Evolutionary conservation across 2,329 filamentous ascomycete species (phyloP).

Genomic region (Domatiomyces globalis): DNA sequence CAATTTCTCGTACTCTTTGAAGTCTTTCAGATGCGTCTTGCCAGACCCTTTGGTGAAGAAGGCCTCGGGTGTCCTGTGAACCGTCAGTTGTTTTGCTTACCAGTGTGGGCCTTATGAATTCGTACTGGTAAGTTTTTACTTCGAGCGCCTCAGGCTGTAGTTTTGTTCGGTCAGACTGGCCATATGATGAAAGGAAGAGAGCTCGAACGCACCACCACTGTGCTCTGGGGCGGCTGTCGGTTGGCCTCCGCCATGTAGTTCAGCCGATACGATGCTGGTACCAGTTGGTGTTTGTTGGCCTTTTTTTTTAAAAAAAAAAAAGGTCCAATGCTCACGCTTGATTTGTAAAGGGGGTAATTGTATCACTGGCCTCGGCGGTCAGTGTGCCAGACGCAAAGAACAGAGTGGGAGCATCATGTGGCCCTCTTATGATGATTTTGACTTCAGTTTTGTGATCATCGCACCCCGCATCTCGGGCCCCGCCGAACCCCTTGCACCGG

Average conservation of each 20-base stretch:
- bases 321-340: no score
- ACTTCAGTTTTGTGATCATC: neutral
- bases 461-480: neutral
- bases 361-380: neutral
- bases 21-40: conserved; percentile 43
- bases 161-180: neutral
- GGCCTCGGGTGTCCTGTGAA: conserved; percentile 38
- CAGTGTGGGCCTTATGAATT: neutral
- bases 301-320: no score
- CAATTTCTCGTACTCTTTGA: conserved; percentile 50
- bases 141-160: conserved; percentile 30
- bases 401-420: no score
- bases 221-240: conserved; percentile 22
- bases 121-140: conserved; percentile 35
- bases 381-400: no score
- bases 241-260: conserved; percentile 26
- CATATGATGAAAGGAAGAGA: conserved; percentile 1
- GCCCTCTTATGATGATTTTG: no score
- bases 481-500: no score
- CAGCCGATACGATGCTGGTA: neutral
- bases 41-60: conserved; percentile 46
- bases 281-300: no score
- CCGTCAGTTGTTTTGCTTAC: conserved; percentile 3
- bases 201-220: conserved; percentile 26
- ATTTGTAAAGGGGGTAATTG: neutral